These are phyloP conservation scores for Endothia cerciana DNA, from an alignment of 2,329 filamentous ascomycete species.

Conservation along the genomic window DNA sequence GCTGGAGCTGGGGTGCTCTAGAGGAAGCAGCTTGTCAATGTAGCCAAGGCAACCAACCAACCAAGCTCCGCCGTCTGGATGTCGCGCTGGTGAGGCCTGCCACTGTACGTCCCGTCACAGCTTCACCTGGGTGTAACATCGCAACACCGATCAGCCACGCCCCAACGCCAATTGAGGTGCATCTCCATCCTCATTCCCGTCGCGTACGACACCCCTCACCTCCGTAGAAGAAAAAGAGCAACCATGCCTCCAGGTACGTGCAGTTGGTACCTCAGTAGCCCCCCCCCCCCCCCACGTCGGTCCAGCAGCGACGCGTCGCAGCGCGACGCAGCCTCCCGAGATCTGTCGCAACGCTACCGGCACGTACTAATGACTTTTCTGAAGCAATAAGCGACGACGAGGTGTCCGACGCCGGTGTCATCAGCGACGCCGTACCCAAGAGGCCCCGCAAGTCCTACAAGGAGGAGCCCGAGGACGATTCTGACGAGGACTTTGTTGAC, in stretches of 20 bases:
- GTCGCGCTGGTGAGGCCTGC: too few species aligned
- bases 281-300: background rate
- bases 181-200: background rate
- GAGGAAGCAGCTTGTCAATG: background rate
- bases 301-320: slow-evolving; percentile 16
- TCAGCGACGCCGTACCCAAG: slow-evolving; percentile 31
- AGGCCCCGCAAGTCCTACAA: slow-evolving; percentile 28
- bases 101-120: too few species aligned
- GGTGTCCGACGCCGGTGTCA: slow-evolving; percentile 38
- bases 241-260: slow-evolving; percentile 27
- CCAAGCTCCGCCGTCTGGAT: too few species aligned
- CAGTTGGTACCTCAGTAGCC: background rate
- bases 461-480: slow-evolving; percentile 31
- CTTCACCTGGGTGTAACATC: too few species aligned
- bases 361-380: background rate
- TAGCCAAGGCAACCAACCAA: too few species aligned
- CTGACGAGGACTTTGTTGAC: slow-evolving; percentile 30
- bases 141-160: slow-evolving; percentile 9
- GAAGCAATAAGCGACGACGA: slow-evolving; percentile 50
- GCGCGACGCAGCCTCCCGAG: background rate
- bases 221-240: background rate
- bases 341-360: background rate
- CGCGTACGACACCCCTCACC: background rate
- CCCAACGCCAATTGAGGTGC: slow-evolving; percentile 7
- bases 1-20: background rate